Base-by-base conservation (phyloP, 345 rosid species). In the Bretschneidera sinensis region DNA sequence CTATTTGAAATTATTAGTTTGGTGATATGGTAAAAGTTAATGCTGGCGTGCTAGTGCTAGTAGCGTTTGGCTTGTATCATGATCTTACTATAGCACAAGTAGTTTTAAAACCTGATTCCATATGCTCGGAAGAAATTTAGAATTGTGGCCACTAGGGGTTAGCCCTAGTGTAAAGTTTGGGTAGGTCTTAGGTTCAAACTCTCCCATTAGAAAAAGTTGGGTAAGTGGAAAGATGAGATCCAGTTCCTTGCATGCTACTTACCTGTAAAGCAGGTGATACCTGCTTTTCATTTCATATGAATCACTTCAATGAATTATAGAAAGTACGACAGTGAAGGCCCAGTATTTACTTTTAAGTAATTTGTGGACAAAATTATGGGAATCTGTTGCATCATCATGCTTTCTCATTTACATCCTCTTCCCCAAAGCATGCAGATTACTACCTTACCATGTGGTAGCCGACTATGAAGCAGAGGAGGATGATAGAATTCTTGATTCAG, bases 401-500 rank as follows among this genome's bases (percentile, higher is more conserved):
- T 39, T 39, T 39, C 45, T 39, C 45, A 39, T 74, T 34, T 62
- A 65, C 70, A 45, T 55, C 31, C 67, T 57, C 13, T 50, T 17
- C 47, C 21, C 0, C 52, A 57, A 63, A 21, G 16, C 73, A 17
- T 76, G 77, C 81, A 94, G 97, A 72, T 78, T 82, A 75, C 83
- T 90, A 28, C 99, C 97, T 51, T 94, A 88, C 71, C 97, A 90
- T 62, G 91, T 90, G 5, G 89, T 90, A 48, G 91, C 95, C 43
- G 96, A 94, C 76, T 94, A 86, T 66, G 97, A 94, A 83, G 96
- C 97, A 9, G 99, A 90, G 54, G 99, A 94, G 70, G 97, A 94
- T 50, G 97, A 86, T 63, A 85, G 75, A 57, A 88, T 90, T 67
- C 85, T 94, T 31, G 86, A 94, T 72, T 81, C 96, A 21, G 97